Percentiles rank a stretch among this genome's conserved stretches.
Evolutionary conservation across 176 grass and related monocot species (phyloP).

Genomic region (Phoenix roebelenii): DNA sequence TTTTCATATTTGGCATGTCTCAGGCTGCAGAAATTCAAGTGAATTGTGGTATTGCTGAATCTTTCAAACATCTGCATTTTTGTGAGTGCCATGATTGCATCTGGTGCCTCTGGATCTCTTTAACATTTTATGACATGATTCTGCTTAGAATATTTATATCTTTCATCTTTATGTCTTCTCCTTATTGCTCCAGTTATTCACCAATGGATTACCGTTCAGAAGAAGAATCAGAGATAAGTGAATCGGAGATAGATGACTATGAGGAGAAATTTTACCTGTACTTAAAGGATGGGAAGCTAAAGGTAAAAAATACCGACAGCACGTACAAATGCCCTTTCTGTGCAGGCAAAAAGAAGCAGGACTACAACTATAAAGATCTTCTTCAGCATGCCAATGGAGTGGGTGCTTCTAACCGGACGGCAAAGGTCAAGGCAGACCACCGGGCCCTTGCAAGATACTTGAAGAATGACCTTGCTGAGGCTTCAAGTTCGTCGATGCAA

Average conservation of each 20-base stretch:
- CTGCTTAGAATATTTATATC: too few relatives aligned
- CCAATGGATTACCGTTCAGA: slow-evolving; percentile 38
- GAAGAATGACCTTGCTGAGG: slow-evolving; percentile 32
- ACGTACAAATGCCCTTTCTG: slow-evolving; percentile 65
- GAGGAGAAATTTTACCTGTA: slow-evolving; percentile 25
- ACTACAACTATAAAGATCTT: slow-evolving; percentile 49
- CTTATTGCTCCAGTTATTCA: background rate
- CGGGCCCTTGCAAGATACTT: slow-evolving; percentile 51
- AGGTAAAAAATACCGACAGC: slow-evolving; percentile 32
- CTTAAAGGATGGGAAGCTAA: slow-evolving; percentile 23
- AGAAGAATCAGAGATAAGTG: slow-evolving; percentile 54
- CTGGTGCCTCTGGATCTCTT: too few relatives aligned
- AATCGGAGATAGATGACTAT: slow-evolving; percentile 50
- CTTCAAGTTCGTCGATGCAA: slow-evolving; percentile 11
- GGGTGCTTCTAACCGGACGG: slow-evolving; percentile 39
- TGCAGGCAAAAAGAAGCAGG: slow-evolving; percentile 54
- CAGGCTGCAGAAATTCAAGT: too few relatives aligned
- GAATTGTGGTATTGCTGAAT: too few relatives aligned
- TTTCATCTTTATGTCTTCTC: background rate
- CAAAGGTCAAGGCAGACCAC: slow-evolving; percentile 59
- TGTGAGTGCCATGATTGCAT: too few relatives aligned
- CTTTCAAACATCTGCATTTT: too few relatives aligned
- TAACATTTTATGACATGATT: too few relatives aligned
- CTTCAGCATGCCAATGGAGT: slow-evolving; percentile 70
- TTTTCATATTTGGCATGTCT: too few relatives aligned